Percentiles rank a stretch among this genome's conserved stretches.
phyloP scores from a whole-genome alignment of 257 asterid species.

The Solanum corneliomulleri region DNA sequence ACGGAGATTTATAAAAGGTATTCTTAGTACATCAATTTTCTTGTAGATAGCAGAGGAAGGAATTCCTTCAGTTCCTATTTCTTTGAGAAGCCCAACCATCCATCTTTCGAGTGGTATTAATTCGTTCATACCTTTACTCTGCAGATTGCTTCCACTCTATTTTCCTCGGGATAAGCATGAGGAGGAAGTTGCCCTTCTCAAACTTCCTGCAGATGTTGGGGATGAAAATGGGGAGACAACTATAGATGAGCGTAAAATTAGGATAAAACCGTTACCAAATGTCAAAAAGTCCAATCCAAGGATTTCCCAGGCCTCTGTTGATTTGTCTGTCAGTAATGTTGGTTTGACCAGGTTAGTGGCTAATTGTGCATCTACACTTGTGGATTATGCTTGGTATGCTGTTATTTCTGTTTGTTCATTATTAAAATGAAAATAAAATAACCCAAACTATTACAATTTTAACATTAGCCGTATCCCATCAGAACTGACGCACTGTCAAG shows the following conservation, averaged over 20 bases:
- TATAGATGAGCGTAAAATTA: constrained; percentile 87
- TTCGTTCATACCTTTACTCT: neutral
- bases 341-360: constrained; percentile 47
- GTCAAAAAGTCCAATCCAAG: constrained; percentile 39
- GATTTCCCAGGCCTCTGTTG: constrained; percentile 33
- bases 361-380: neutral
- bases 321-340: constrained; percentile 48
- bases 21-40: neutral
- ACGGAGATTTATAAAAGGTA: constrained; percentile 95
- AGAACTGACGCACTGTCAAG: neutral
- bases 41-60: neutral
- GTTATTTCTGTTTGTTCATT: neutral
- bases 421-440: too few relatives aligned
- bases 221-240: constrained; percentile 96
- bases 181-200: constrained; percentile 65
- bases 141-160: constrained; percentile 92
- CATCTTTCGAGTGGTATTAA: neutral
- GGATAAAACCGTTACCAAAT: constrained; percentile 84
- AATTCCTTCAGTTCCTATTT: neutral
- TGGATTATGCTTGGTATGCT: neutral
- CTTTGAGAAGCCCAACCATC: neutral
- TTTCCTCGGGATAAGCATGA: constrained; percentile 89
- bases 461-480: neutral
- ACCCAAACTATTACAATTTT: neutral
- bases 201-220: constrained; percentile 98